A percentile compares a stretch with the other conserved stretches of the same genome.
Evolutionary conservation across 805 yeast genomes (phyloP).

Genomic region (Metschnikowia picachoensis): DNA sequence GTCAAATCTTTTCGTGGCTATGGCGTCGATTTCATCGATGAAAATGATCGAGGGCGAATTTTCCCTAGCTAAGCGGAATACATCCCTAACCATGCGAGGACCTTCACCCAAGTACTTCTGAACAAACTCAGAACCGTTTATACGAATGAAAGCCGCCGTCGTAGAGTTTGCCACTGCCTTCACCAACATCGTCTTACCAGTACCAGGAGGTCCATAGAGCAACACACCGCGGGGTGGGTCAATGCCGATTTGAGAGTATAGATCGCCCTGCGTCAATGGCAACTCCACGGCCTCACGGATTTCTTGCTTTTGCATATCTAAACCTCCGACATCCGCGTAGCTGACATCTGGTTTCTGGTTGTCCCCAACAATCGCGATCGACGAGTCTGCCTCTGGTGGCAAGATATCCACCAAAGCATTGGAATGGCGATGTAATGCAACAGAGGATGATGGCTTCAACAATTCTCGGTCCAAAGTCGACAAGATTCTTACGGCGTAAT

Average conservation of each 20-base stretch:
- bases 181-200: slow-evolving; percentile 98
- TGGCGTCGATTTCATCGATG: slow-evolving; percentile 98
- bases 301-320: slow-evolving; percentile 99
- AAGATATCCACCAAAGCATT: slow-evolving; percentile 95
- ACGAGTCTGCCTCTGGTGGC: slow-evolving; percentile 98
- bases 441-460: slow-evolving; percentile 91
- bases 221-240: slow-evolving; percentile 99
- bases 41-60: slow-evolving; percentile 96
- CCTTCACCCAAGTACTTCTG: slow-evolving; percentile 99
- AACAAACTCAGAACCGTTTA: slow-evolving; percentile 96
- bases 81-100: slow-evolving; percentile 99
- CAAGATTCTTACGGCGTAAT: slow-evolving; percentile 90
- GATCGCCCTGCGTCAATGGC: slow-evolving; percentile 92
- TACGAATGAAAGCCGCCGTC: slow-evolving; percentile 93
- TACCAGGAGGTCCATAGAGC: slow-evolving; percentile 99
- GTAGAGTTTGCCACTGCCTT: slow-evolving; percentile 98
- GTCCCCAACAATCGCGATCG: slow-evolving; percentile 91
- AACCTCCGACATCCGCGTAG: slow-evolving; percentile 97
- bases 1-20: slow-evolving; percentile 97
- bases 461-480: slow-evolving; percentile 94
- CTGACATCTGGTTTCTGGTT: slow-evolving; percentile 90
- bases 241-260: slow-evolving; percentile 95
- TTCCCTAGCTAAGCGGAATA: slow-evolving; percentile 93
- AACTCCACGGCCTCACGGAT: slow-evolving; percentile 97
- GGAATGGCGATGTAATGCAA: slow-evolving; percentile 96